Evolutionary conservation across 2,329 filamentous ascomycete species (phyloP).

Genomic region (Botrytis squamosa): DNA sequence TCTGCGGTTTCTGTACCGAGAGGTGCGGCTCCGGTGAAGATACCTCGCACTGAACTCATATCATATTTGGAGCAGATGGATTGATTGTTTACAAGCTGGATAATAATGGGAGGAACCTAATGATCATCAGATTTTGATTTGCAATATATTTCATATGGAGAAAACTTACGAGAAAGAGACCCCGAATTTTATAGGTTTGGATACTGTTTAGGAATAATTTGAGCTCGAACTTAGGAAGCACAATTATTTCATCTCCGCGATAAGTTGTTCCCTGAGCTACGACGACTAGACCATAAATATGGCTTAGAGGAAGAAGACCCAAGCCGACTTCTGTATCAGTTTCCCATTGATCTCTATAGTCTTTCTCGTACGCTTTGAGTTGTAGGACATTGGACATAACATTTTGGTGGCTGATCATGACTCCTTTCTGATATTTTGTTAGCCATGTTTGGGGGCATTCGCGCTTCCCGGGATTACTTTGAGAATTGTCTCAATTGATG

Average conservation of each 20-base stretch:
- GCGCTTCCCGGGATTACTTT: background rate
- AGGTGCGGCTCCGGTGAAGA: constrained; percentile 78
- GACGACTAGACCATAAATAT: constrained; percentile 77
- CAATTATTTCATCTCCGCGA: constrained; percentile 69
- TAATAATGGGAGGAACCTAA: constrained; percentile 79
- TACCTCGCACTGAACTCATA: constrained; percentile 60
- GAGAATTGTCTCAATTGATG: background rate
- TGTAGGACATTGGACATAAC: constrained; percentile 69
- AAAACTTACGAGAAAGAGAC: constrained; percentile 61
- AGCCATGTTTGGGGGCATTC: background rate
- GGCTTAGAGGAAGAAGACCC: constrained; percentile 82
- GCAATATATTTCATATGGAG: background rate
- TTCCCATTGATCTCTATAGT: constrained; percentile 48
- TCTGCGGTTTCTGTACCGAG: constrained; percentile 70
- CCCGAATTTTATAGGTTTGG: constrained; percentile 65
- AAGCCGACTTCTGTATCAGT: constrained; percentile 43
- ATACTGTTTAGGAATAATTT: constrained; percentile 62
- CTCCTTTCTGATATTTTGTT: constrained; percentile 62
- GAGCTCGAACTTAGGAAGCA: constrained; percentile 76
- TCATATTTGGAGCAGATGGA: constrained; percentile 65
- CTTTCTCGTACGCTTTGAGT: constrained; percentile 45
- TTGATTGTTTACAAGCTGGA: constrained; percentile 68
- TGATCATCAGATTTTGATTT: background rate
- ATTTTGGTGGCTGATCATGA: constrained; percentile 82
- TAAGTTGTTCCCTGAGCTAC: constrained; percentile 65